Base-by-base conservation (phyloP, 192 early-diverging fungal genomes). In the Pilobolus umbonatus region DNA sequence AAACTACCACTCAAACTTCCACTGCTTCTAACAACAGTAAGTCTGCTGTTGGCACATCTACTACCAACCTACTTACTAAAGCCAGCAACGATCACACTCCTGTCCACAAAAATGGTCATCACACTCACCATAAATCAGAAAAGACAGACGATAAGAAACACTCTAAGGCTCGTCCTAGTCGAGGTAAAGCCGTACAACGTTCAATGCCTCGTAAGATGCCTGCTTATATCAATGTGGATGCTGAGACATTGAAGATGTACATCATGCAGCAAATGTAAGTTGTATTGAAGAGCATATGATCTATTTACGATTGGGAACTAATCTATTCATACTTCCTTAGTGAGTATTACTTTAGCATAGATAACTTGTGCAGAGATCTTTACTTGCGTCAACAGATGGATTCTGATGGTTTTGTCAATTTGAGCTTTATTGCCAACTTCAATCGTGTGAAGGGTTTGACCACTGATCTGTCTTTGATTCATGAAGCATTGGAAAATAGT, bases 341-440 rank as follows among this genome's bases (percentile, higher is more conserved):
- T 64, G 88, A 99, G 67, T 99, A 93, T 74, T 99, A 99, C 78
- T 97, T 97, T 64, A 93, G 90, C 49, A 81, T 96, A 43, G 95
- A 97, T 46, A 99, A 99, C 64, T 78, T 99, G 51, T 94, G 91
- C 85, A 91, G 90, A 57, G 96, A 99, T 68, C 80, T 97, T 22
- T 99, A 82, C 72, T 91, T 99, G 76, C 86, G 96, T 40, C 76
- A 61, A 24, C 68, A 77, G 68, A 99, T 99, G 95, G 84, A 94
- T 55, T 57, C 80, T 3, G 79, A 87, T 40, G 96, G 96, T 15
- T 91, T 75, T 61, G 92, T 99, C 26, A 79, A 86, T 9, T 65
- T 97, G 36, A 69, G 70, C 2, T 73, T 95, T 1, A 72, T 99
- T 56, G 82, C 87, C 29, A 82, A 82, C 39, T 99, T 99, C 72